phyloP scores from a whole-genome alignment of 164 flowering plant species.

The Magnolia kwangsiensis region DNA sequence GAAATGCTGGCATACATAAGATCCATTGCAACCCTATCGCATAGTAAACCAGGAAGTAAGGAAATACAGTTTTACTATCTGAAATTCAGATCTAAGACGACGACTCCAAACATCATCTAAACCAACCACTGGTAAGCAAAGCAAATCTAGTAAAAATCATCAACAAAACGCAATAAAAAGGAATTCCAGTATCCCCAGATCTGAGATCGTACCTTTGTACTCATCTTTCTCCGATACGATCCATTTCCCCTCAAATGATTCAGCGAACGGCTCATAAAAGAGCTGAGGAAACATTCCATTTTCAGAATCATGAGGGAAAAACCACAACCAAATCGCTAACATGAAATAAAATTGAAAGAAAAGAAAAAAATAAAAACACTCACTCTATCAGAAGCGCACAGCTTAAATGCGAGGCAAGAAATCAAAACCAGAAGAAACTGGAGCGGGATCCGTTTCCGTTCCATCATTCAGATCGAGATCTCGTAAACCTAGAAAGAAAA shows the following conservation, averaged over 20 bases:
- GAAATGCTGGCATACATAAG: too few relatives aligned
- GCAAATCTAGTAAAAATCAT: background rate
- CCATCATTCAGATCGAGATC: slow-evolving; percentile 14
- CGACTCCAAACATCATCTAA: background rate
- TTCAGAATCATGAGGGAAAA: background rate
- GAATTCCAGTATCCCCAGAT: background rate
- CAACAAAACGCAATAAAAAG: too few relatives aligned
- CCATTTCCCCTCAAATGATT: slow-evolving; percentile 71
- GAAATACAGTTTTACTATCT: too few relatives aligned
- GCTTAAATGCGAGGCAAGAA: slow-evolving; percentile 23
- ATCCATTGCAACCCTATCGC: too few relatives aligned
- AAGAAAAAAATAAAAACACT: background rate
- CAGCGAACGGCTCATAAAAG: slow-evolving; percentile 83
- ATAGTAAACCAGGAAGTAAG: too few relatives aligned
- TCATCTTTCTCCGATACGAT: slow-evolving; percentile 72
- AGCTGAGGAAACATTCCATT: slow-evolving; percentile 27
- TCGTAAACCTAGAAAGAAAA: background rate
- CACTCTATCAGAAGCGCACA: slow-evolving; percentile 30
- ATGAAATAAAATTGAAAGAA: background rate
- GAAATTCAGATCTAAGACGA: background rate
- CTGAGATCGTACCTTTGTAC: slow-evolving; percentile 46
- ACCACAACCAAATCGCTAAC: background rate
- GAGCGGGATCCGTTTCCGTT: slow-evolving; percentile 13
- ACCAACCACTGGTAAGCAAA: background rate
- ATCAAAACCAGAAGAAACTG: slow-evolving; percentile 18